These are phyloP conservation scores for Claviceps fusiformis DNA, from an alignment of 2,329 filamentous ascomycete species.

Conservation along the genomic window DNA sequence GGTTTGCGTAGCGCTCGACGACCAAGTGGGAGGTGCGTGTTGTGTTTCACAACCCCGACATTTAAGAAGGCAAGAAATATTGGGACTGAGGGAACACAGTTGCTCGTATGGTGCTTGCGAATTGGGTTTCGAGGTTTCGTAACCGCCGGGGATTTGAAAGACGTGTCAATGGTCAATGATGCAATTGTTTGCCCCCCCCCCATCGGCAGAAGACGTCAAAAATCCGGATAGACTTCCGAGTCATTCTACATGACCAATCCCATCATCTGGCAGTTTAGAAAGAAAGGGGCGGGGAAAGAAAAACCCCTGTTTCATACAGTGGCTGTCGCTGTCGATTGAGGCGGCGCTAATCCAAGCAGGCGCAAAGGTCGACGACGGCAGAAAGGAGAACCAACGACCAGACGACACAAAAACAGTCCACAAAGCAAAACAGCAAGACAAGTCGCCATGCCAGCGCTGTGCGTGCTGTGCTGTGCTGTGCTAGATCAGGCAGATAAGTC, in stretches of 20 bases:
- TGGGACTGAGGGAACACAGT: neutral
- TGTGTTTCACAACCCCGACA: neutral
- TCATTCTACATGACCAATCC: neutral
- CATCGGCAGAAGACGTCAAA: neutral
- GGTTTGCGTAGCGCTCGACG: neutral
- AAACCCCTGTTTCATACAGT: neutral
- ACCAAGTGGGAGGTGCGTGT: neutral
- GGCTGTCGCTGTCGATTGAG: too few relatives aligned
- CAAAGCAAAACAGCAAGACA: neutral
- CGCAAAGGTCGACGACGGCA: neutral
- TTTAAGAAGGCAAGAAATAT: neutral
- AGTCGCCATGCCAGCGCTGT: neutral
- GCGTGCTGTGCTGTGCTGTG: neutral
- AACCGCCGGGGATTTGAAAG: neutral
- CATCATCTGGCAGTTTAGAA: neutral
- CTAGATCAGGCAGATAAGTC: neutral
- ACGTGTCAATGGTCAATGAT: neutral
- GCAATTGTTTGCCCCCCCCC: neutral
- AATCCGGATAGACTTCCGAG: neutral
- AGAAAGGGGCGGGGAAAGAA: neutral
- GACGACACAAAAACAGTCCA: neutral
- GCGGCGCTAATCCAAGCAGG: neutral
- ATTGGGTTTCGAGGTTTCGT: neutral
- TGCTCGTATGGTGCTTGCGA: neutral
- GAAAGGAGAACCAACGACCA: neutral